Base-by-base conservation (phyloP, 768 basidiomycete species). In the Boletales sp. region DNA sequence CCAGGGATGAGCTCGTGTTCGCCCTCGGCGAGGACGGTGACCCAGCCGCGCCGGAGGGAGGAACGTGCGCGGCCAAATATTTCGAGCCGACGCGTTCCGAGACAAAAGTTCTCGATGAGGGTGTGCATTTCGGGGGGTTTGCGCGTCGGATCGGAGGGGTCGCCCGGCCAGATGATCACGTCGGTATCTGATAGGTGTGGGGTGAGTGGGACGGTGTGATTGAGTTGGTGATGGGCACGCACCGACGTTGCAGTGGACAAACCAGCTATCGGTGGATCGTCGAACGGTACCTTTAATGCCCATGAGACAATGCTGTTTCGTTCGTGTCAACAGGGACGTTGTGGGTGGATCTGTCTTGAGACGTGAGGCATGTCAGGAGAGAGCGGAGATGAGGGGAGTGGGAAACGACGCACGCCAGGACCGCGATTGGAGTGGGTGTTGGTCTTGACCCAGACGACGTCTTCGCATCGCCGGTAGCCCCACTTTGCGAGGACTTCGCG, bases 191-290 rank as follows among this genome's bases (percentile, higher is more conserved):
- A 39, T 15, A n/a, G 36, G 36, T 18, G n/a, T 5, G 2, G 13
- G 12, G 32, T 21, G 8, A 18, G 30, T 1, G 8, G 10, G n/a
- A 32, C 9, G 32, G 4, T 18, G 21, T 21, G 21, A 17, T 9
- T 13, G 35, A n/a, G 17, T 3, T 36, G 58, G 40, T 18, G 14
- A 7, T 5, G 27, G 24, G 10, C 46, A 55, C 90, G 44, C 65
- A 90, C 90, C 92, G 56, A 99, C 88, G 69, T 99, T 99, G 64
- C 94, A 97, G 68, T 99, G 95, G 0, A 97, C 95, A 69, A 98
- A 94, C 86, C 91, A 90, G 52, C 85, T 87, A 65, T 99, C 97
- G 2, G 89, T 94, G 17, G 90, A 91, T 29, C 97, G 79, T 19
- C 95, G 82, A 12, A 99, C 95, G 2, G 97, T 98, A 13, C 97